phyloP scores from a whole-genome alignment of 345 rosid genomes.

The Hibiscus trionum region DNA sequence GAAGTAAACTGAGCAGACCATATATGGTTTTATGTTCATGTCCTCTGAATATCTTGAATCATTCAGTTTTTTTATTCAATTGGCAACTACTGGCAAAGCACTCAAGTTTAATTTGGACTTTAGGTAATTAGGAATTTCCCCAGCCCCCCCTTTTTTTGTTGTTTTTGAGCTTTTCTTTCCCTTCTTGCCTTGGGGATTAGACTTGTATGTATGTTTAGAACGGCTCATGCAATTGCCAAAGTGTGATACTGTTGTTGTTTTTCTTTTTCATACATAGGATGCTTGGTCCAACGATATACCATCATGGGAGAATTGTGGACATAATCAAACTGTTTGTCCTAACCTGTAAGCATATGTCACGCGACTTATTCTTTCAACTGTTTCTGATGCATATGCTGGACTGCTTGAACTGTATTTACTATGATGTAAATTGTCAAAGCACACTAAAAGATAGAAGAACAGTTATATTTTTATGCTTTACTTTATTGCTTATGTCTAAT shows the following conservation, averaged over 20 bases:
- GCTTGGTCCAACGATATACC: constrained; percentile 53
- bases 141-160: not conserved
- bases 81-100: not conserved
- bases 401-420: not conserved
- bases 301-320: constrained; percentile 49
- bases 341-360: constrained; percentile 41
- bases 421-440: not conserved
- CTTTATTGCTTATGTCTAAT: no score
- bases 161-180: not conserved
- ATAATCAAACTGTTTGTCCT: constrained; percentile 61
- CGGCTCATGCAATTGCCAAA: not conserved
- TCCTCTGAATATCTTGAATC: not conserved
- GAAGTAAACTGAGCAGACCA: not conserved
- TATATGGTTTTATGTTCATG: not conserved
- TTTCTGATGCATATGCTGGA: not conserved
- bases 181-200: not conserved
- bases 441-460: not conserved
- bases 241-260: constrained; percentile 6
- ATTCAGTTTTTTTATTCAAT: not conserved
- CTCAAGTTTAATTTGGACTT: not conserved
- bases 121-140: not conserved
- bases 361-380: not conserved
- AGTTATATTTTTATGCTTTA: no score
- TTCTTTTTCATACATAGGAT: constrained; percentile 31
- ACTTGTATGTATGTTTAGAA: not conserved